Evolutionary conservation across 306 rosid species (phyloP).

Genomic region (Senna siamea): DNA sequence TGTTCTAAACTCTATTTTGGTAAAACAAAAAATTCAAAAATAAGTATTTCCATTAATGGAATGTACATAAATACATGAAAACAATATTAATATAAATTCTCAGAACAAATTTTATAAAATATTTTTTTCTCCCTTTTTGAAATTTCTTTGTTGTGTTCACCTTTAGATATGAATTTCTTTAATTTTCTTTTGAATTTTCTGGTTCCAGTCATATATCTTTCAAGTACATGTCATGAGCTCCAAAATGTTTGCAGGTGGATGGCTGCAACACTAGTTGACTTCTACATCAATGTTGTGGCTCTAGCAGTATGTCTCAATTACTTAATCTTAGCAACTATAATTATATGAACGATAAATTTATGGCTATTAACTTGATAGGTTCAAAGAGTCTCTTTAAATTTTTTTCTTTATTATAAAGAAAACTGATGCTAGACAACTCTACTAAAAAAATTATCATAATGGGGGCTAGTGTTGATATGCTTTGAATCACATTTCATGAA

Average conservation of each 20-base stretch:
- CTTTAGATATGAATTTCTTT: not conserved
- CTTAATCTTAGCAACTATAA: constrained; percentile 32
- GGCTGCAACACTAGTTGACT: constrained; percentile 77
- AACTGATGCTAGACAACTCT: constrained; percentile 4
- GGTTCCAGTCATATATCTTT: constrained; percentile 31
- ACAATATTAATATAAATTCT: too few species aligned
- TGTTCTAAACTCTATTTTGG: too few species aligned
- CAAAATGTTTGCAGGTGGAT: constrained; percentile 70
- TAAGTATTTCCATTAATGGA: too few species aligned
- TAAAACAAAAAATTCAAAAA: too few species aligned
- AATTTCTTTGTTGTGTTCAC: too few species aligned
- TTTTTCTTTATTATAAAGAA: constrained; percentile 1
- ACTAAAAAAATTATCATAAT: not conserved
- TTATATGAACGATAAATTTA: constrained; percentile 18
- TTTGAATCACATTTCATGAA: not conserved
- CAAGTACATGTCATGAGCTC: constrained; percentile 30
- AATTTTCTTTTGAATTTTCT: constrained; percentile 30
- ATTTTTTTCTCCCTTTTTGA: too few species aligned
- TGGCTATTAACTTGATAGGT: constrained; percentile 19
- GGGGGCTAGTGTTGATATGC: not conserved
- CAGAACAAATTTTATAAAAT: too few species aligned
- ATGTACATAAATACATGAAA: too few species aligned
- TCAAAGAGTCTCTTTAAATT: constrained; percentile 20
- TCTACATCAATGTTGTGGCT: constrained; percentile 76
- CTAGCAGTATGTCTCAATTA: constrained; percentile 62